These are phyloP conservation scores for Botrytis porri DNA, from an alignment of 2,329 filamentous ascomycete species.

Conservation along the genomic window DNA sequence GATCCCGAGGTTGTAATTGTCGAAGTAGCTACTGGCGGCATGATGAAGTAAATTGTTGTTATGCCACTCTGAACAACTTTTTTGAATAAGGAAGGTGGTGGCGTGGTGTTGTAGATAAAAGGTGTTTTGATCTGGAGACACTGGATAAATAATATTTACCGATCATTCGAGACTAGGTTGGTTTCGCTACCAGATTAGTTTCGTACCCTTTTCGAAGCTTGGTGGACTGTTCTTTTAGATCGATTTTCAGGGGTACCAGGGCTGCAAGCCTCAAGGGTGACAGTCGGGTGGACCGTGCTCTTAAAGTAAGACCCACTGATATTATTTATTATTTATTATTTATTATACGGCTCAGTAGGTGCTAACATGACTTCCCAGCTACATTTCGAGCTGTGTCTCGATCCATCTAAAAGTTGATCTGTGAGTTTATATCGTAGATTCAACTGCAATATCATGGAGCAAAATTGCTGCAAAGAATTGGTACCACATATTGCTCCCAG, in stretches of 20 bases:
- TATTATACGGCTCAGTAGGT: fast-evolving
- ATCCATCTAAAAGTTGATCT: too few relatives aligned
- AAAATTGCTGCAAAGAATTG: background rate
- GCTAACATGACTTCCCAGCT: background rate
- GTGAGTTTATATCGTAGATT: too few relatives aligned
- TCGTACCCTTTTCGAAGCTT: background rate
- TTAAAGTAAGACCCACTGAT: too few relatives aligned
- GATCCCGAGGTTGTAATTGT: slow-evolving; percentile 13
- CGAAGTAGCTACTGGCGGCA: slow-evolving; percentile 17
- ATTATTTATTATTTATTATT: too few relatives aligned
- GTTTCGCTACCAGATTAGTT: background rate
- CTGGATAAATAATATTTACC: background rate
- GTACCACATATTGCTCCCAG: background rate
- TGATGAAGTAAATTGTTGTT: background rate
- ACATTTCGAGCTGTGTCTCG: too few relatives aligned
- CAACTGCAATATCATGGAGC: background rate
- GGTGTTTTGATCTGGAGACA: background rate
- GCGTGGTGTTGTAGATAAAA: background rate
- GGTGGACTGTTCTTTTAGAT: background rate
- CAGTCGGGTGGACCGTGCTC: background rate
- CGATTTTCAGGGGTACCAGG: slow-evolving; percentile 2
- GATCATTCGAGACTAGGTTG: background rate
- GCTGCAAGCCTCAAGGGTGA: background rate
- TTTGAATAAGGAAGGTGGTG: background rate
- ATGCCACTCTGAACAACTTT: background rate